These are phyloP conservation scores for Suillus hirtellus DNA, from an alignment of 768 basidiomycete species.

Conservation along the genomic window DNA sequence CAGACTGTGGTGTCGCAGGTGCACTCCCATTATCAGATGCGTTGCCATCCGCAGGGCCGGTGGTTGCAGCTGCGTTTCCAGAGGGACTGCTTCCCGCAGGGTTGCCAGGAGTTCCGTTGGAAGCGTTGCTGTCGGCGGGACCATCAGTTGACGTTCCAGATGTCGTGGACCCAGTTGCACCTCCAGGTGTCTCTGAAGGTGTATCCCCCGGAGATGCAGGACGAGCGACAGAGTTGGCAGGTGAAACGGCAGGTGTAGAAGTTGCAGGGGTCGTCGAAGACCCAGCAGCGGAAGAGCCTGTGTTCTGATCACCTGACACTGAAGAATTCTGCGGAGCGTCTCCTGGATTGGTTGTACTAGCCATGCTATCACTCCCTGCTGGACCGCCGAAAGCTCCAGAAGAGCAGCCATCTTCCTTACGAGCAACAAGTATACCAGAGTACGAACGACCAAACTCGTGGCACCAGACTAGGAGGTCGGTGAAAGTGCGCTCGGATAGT, in stretches of 20 bases:
- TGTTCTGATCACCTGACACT: conserved; percentile 2
- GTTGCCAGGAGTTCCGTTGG: neutral
- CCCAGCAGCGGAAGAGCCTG: neutral
- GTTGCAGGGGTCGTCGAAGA: neutral
- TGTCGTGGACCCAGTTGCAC: neutral
- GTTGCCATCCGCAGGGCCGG: neutral
- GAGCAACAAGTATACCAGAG: conserved; percentile 22
- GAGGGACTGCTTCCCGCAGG: neutral
- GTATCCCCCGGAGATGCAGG: neutral
- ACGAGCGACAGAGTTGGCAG: conserved; percentile 7
- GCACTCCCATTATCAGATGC: neutral
- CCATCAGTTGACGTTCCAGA: neutral
- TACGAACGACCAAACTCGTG: conserved; percentile 18
- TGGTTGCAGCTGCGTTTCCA: neutral
- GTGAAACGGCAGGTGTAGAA: neutral
- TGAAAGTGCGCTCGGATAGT: conserved; percentile 23
- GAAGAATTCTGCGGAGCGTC: neutral
- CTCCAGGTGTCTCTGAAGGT: neutral
- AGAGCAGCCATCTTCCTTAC: conserved; percentile 23
- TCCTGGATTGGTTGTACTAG: neutral
- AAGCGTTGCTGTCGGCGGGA: neutral
- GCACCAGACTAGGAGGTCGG: conserved; percentile 32
- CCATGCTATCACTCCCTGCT: neutral
- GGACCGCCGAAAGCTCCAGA: neutral
- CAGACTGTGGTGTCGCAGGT: neutral